phyloP scores from a whole-genome alignment of 164 flowering plant species.

The Vitis amurensis region DNA sequence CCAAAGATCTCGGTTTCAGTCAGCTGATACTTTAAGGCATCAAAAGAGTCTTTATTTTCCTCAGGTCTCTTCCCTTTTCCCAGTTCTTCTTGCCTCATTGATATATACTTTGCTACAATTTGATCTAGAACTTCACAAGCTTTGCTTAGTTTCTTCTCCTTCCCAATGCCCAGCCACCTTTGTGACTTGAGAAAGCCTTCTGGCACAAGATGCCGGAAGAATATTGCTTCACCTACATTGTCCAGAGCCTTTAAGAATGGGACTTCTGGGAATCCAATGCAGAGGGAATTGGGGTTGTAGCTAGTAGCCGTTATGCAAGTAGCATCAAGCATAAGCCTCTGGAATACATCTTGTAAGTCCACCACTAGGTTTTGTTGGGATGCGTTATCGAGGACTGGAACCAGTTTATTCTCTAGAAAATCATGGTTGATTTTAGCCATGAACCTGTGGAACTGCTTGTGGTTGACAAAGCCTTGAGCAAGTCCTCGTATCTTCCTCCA shows the following conservation, averaged over 20 bases:
- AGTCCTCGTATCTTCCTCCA: constrained; percentile 20
- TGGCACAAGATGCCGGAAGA: constrained; percentile 36
- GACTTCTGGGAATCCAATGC: constrained; percentile 22
- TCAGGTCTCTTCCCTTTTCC: not conserved
- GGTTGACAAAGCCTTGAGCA: constrained; percentile 4
- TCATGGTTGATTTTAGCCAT: constrained; percentile 7
- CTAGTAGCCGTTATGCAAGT: constrained; percentile 28
- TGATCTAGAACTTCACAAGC: constrained; percentile 31
- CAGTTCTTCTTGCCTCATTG: constrained; percentile 17
- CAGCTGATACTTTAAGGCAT: constrained; percentile 19
- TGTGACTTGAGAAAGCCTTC: constrained; percentile 35
- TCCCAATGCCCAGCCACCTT: constrained; percentile 37
- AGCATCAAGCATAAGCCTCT: constrained; percentile 36
- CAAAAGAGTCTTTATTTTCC: constrained; percentile 7
- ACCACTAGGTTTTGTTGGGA: constrained; percentile 7
- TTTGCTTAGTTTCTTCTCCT: constrained; percentile 28
- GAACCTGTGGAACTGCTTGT: not conserved
- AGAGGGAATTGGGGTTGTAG: constrained; percentile 31
- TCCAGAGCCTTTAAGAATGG: constrained; percentile 33
- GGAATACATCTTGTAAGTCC: constrained; percentile 44
- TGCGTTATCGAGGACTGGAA: constrained; percentile 34
- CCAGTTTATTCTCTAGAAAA: constrained; percentile 28
- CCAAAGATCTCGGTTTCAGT: not conserved
- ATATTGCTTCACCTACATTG: constrained; percentile 24
- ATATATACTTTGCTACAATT: constrained; percentile 16